phyloP scores from a whole-genome alignment of 768 basidiomycete genomes.

The Scleroderma citrinum region DNA sequence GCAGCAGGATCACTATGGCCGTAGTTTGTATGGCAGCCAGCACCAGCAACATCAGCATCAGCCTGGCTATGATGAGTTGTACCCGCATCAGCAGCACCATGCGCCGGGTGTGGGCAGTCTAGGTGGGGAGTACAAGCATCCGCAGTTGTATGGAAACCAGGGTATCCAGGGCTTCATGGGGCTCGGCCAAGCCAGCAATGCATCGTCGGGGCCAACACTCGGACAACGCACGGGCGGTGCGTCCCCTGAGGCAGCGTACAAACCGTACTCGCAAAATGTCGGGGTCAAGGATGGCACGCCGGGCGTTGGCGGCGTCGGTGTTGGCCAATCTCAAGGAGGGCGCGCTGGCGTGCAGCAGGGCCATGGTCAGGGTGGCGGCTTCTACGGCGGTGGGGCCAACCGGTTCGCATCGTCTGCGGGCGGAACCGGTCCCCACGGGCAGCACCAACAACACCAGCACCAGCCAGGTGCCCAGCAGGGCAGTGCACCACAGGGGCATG shows the following conservation, averaged over 20 bases:
- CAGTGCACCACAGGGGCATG: slow-evolving; percentile 31
- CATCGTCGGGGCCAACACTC: slow-evolving; percentile 42
- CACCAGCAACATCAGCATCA: slow-evolving; percentile 46
- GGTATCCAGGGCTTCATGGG: slow-evolving; percentile 71
- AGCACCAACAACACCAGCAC: slow-evolving; percentile 25
- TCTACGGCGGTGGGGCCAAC: slow-evolving; percentile 25
- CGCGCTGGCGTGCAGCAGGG: slow-evolving; percentile 41
- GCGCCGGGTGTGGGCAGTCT: slow-evolving; percentile 37
- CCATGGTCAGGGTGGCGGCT: slow-evolving; percentile 42
- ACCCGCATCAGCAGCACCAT: slow-evolving; percentile 57
- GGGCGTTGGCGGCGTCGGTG: slow-evolving; percentile 39
- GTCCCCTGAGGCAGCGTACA: slow-evolving; percentile 71
- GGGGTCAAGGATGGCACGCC: slow-evolving; percentile 53
- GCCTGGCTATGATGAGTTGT: slow-evolving; percentile 43
- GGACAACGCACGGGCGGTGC: slow-evolving; percentile 40
- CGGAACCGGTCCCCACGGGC: slow-evolving; percentile 41
- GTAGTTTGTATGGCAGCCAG: slow-evolving; percentile 48
- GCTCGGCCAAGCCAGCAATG: slow-evolving; percentile 39
- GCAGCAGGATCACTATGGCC: slow-evolving; percentile 55
- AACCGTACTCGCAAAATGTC: slow-evolving; percentile 56
- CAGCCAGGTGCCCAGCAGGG: slow-evolving; percentile 6
- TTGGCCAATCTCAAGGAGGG: slow-evolving; percentile 35
- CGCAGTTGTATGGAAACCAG: slow-evolving; percentile 43
- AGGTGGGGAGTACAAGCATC: slow-evolving; percentile 41
- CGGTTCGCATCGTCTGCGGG: slow-evolving; percentile 40